Evolutionary conservation across 495 filamentous ascomycete genomes (phyloP).

Genomic region (Penicillium flavigenum): DNA sequence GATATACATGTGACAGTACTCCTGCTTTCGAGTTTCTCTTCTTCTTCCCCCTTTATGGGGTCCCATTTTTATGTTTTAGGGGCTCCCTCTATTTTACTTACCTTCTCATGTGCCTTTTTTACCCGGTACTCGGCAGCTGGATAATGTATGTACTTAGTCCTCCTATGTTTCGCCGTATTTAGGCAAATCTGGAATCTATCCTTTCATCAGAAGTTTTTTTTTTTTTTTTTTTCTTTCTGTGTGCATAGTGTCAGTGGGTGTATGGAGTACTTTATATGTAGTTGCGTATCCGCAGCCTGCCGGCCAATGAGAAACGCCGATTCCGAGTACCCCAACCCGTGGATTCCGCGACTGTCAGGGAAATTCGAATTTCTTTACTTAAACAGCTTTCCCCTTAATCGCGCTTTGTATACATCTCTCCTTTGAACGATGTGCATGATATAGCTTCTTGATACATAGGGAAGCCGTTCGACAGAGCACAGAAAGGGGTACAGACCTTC

Average conservation of each 20-base stretch:
- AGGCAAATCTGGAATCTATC: conserved; percentile 18
- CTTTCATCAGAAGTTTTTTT: neutral
- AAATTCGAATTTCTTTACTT: conserved; percentile 18
- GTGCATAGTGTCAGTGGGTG: neutral
- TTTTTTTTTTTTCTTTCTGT: neutral
- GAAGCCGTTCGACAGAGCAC: conserved; percentile 33
- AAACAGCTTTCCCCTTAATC: conserved; percentile 15
- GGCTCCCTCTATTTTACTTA: conserved; percentile 26
- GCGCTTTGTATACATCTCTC: conserved; percentile 2
- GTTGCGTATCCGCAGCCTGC: conserved; percentile 3
- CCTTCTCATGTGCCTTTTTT: conserved; percentile 34
- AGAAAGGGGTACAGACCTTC: conserved; percentile 25
- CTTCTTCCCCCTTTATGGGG: conserved; percentile 17
- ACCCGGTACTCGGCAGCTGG: conserved; percentile 37
- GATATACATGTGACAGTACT: conserved; percentile 29
- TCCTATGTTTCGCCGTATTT: conserved; percentile 25
- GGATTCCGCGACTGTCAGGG: conserved; percentile 37
- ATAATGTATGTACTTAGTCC: conserved; percentile 51
- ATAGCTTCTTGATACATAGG: conserved; percentile 23
- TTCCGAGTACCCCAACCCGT: conserved; percentile 37
- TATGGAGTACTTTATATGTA: neutral
- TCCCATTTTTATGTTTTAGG: conserved; percentile 14
- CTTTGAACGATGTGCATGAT: conserved; percentile 27
- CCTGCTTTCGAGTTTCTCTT: conserved; percentile 14
- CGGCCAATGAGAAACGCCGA: conserved; percentile 35